Conservation (phyloP, 1,139 yeast species). For the Yamadazyma sp. region DNA sequence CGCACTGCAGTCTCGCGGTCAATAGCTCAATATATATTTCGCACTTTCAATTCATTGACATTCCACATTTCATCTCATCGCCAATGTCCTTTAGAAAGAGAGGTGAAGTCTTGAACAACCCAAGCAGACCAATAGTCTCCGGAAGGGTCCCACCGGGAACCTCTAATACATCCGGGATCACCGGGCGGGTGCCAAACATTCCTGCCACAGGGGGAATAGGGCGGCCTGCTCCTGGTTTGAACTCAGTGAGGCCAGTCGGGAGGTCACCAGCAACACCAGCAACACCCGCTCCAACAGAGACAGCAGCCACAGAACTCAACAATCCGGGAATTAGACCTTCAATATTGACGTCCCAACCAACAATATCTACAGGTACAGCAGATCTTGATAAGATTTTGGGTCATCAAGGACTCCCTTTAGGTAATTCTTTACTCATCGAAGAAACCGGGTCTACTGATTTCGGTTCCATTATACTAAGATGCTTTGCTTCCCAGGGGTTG, state of each 20-base stretch:
- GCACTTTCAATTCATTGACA: not conserved
- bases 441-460: slow-evolving; percentile 92
- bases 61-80: slow-evolving; percentile 7
- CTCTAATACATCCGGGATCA: slow-evolving; percentile 1
- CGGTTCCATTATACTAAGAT: slow-evolving; percentile 66
- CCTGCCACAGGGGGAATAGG: not conserved
- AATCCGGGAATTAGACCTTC: slow-evolving; percentile 78
- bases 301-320: slow-evolving; percentile 9
- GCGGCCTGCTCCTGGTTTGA: not conserved
- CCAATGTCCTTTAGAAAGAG: slow-evolving; percentile 71
- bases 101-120: slow-evolving; percentile 53
- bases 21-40: not conserved
- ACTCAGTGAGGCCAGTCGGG: not conserved
- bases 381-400: slow-evolving; percentile 74
- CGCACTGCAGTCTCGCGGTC: not conserved
- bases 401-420: slow-evolving; percentile 87
- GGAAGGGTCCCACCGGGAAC: slow-evolving; percentile 11
- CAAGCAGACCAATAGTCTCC: slow-evolving; percentile 15
- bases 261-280: slow-evolving; percentile 2
- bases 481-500: slow-evolving; percentile 79
- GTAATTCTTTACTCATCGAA: slow-evolving; percentile 67
- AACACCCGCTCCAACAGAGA: slow-evolving; percentile 7
- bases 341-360: slow-evolving; percentile 67
- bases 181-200: not conserved
- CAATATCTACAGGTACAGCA: slow-evolving; percentile 73